These are phyloP conservation scores for Ambrosia hybrid DNA, from an alignment of 140 eudicot species.

Conservation along the genomic window DNA sequence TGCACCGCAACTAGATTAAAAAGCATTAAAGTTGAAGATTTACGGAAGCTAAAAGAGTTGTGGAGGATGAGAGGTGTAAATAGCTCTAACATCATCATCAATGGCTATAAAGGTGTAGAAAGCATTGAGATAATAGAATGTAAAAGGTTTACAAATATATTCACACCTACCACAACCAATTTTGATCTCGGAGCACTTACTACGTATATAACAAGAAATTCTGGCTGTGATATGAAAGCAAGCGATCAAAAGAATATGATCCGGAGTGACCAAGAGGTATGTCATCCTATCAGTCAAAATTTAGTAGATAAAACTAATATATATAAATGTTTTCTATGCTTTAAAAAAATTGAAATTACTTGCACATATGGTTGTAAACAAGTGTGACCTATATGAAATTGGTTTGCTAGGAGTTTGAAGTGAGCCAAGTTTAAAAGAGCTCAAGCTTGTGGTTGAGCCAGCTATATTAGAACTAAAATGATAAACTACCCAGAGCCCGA, in stretches of 20 bases:
- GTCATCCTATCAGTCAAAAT: neutral
- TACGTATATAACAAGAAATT: neutral
- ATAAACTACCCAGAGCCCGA: too few relatives aligned
- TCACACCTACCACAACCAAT: conserved; percentile 15
- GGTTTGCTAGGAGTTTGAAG: too few relatives aligned
- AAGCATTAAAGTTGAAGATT: neutral
- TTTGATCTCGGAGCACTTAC: conserved; percentile 11
- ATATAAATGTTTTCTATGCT: neutral
- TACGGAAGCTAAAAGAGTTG: conserved; percentile 12
- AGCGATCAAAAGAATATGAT: neutral
- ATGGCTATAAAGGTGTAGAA: conserved; percentile 14
- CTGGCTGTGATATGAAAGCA: neutral
- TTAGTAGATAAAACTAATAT: too few relatives aligned
- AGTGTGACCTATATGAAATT: too few relatives aligned
- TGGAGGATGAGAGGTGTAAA: conserved; percentile 21
- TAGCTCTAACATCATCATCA: neutral
- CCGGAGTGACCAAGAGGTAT: conserved; percentile 11
- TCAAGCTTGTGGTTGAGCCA: too few relatives aligned
- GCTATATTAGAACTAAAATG: too few relatives aligned
- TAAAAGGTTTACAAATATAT: neutral
- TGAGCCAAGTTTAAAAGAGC: too few relatives aligned
- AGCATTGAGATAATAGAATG: neutral
- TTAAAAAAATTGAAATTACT: too few relatives aligned
- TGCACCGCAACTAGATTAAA: conserved; percentile 19
- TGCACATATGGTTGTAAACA: neutral